Evolutionary conservation across 441 rosid species (phyloP), one percentile per base, ranked within the genome.

Genomic region (Pelargonium fulgidum): DNA sequence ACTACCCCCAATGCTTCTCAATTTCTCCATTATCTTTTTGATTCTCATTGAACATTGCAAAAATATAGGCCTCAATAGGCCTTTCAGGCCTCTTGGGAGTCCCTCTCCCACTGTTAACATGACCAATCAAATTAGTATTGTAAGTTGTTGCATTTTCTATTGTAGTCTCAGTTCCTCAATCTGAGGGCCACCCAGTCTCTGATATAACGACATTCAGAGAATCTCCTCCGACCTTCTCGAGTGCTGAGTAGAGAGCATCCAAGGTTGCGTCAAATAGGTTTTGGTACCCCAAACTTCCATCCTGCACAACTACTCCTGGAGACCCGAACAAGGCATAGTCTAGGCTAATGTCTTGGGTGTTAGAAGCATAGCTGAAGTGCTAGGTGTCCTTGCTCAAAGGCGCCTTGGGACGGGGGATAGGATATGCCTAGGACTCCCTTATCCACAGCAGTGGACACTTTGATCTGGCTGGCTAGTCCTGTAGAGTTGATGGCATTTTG

Each of bases 151-250:
- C 82, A 47, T 86, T 83, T 0, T 76, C 81, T 4, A 75, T 44
- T 58, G 41, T 64, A 6, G 87, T 59, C 0, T 73, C 75, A 0
- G 19, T 13, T 16, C 83, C 87, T 14, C 84, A 84, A 0, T 62
- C 71, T 0, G 87, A 56, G 1, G 84, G 86, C 88, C 91, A 86
- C 5, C 91, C 84, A 0, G 66, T 83, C 73, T 86, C 88, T 0
- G 87, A 78, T n/a, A 85, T 81, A 3, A 87, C 86, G 0, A 81
- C 76, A 14, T 76, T 70, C 24, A 82, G 22, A 3, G 85, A 81
- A 17, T 78, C 76, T 1, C 81, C 86, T 2, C 75, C 75, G 0
- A 75, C 1, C 73, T 78, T 87, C 77, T 85, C 84, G 3, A 87
- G 62, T 0, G 91, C 82, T 0, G 86, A 74, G 41, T 82, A 81